phyloP scores from a whole-genome alignment of 495 filamentous ascomycete species.

The Lasiosphaeria miniovina region DNA sequence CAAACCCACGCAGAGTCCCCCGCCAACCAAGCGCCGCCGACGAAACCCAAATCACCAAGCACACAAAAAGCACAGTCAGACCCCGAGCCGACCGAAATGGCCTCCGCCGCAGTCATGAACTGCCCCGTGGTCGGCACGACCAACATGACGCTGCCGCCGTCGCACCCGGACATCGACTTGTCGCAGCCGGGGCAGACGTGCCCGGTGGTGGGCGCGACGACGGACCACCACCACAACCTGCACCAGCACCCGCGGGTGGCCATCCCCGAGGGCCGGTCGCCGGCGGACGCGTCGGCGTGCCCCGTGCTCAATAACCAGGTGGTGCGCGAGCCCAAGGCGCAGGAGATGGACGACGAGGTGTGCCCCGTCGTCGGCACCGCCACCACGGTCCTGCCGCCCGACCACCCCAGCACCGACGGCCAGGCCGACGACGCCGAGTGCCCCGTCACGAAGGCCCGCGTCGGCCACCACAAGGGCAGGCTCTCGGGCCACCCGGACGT shows the following conservation, averaged over 20 bases:
- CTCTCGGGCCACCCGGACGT: slow-evolving; percentile 40
- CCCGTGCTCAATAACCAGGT: slow-evolving; percentile 35
- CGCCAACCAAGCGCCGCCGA: not conserved
- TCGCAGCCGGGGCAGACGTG: slow-evolving; percentile 41
- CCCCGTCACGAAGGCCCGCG: slow-evolving; percentile 48
- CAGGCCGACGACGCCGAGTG: slow-evolving; percentile 44
- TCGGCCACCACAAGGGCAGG: slow-evolving; percentile 46
- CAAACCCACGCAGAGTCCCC: not conserved
- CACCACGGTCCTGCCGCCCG: slow-evolving; percentile 43
- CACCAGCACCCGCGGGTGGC: slow-evolving; percentile 43
- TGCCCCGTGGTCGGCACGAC: slow-evolving; percentile 45
- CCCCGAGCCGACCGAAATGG: slow-evolving; percentile 10
- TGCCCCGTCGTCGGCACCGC: slow-evolving; percentile 48
- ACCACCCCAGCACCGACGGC: slow-evolving; percentile 43
- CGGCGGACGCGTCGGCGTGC: slow-evolving; percentile 43
- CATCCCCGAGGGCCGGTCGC: slow-evolving; percentile 24
- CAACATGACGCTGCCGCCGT: slow-evolving; percentile 41
- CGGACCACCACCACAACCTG: slow-evolving; percentile 44
- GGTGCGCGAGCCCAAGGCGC: slow-evolving; percentile 42
- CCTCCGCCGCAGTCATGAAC: slow-evolving; percentile 15
- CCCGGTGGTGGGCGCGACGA: slow-evolving; percentile 44
- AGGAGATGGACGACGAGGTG: slow-evolving; percentile 45
- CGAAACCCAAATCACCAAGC: not conserved
- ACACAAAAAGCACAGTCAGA: not conserved
- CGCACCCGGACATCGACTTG: slow-evolving; percentile 43